Evolutionary conservation across 2,329 filamentous ascomycete species (phyloP), one percentile per base, ranked within the genome.

Genomic region (Ophiocordyceps sinensis): DNA sequence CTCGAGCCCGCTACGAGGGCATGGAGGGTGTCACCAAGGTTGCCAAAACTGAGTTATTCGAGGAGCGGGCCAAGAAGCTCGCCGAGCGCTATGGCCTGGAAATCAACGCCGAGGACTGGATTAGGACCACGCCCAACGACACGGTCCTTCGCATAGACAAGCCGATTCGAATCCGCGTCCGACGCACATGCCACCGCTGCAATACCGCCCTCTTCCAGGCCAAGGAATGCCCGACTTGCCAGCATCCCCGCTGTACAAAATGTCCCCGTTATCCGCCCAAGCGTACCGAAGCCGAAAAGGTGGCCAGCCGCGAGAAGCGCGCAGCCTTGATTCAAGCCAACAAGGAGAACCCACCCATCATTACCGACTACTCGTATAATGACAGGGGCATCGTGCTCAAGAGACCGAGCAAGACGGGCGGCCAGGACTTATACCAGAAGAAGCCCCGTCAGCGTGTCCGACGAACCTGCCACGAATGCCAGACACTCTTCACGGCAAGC

Each of bases 111-210:
- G 65, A 63, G 46, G 69, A 73, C 47, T 73, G 71, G 65, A 63
- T 73, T 47, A 59, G 60, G 38, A 62, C 60, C 41, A 61, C 63
- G 32, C 61, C 62, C 42, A 67, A 69, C 45, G 73, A 75, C 39
- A 68, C 71, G 26, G 73, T 73, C 28, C 62, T 75, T 21, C 78
- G 82, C 36, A 72, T 84, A 41, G 78, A 85, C 58, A 86, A 84
- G 65, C 73, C 81, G 12, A 82, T 86, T 49, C 77, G 82, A 44
- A 82, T 88, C 73, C 77, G 83, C 41, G 75, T 87, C 41, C 82
- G 84, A 57, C 76, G 80, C 49, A 79, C 74, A 47, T 95, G 88
- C 61, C 88, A 94, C 62, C 71, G 75, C 49, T 95, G 88, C 65
- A 74, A 79, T 44, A 75, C 80, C 13, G 73, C 74, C 21, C 94